phyloP scores from a whole-genome alignment of 2,329 filamentous ascomycete species.

The Fusarium nodosum region DNA sequence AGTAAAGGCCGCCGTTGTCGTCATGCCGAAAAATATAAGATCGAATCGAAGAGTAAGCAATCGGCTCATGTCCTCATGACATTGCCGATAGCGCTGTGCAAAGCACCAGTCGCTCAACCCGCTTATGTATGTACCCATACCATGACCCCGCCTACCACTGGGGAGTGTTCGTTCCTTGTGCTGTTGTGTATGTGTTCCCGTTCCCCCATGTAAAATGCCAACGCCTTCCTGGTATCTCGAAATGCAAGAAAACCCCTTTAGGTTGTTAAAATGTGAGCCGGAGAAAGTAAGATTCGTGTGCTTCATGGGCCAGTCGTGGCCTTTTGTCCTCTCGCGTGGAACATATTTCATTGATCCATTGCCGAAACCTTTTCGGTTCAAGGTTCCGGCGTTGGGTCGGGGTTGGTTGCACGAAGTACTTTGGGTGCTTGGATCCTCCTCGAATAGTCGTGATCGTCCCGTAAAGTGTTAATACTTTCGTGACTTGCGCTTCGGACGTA shows the following conservation, averaged over 20 bases:
- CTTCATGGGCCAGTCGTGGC: slow-evolving; percentile 51
- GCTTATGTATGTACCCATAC: slow-evolving; percentile 43
- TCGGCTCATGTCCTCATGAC: slow-evolving; percentile 40
- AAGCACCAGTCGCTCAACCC: slow-evolving; percentile 28
- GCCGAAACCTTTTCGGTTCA: slow-evolving; percentile 15
- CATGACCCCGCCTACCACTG: slow-evolving; percentile 31
- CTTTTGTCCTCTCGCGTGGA: slow-evolving; percentile 42
- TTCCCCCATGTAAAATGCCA: slow-evolving; percentile 48
- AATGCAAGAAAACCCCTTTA: slow-evolving; percentile 51
- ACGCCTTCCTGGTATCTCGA: slow-evolving; percentile 59
- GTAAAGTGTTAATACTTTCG: slow-evolving; percentile 73
- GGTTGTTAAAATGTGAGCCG: slow-evolving; percentile 43
- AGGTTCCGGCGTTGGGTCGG: slow-evolving; percentile 61
- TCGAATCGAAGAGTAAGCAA: slow-evolving; percentile 42
- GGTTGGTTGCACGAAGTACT: slow-evolving; percentile 74
- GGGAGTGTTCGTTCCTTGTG: slow-evolving; percentile 33
- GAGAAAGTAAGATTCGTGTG: slow-evolving; percentile 51
- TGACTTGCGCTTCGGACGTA: slow-evolving; percentile 71
- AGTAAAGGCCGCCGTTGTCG: slow-evolving; percentile 34
- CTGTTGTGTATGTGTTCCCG: slow-evolving; percentile 42
- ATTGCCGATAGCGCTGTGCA: slow-evolving; percentile 39
- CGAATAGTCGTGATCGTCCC: slow-evolving; percentile 76
- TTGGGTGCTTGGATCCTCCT: slow-evolving; percentile 68
- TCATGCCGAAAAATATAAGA: slow-evolving; percentile 38
- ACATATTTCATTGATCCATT: slow-evolving; percentile 33